A percentile compares a stretch with the other conserved stretches of the same genome.
Evolutionary conservation across 306 rosid genomes (phyloP).

Genomic region (Leucaena leucocephala): DNA sequence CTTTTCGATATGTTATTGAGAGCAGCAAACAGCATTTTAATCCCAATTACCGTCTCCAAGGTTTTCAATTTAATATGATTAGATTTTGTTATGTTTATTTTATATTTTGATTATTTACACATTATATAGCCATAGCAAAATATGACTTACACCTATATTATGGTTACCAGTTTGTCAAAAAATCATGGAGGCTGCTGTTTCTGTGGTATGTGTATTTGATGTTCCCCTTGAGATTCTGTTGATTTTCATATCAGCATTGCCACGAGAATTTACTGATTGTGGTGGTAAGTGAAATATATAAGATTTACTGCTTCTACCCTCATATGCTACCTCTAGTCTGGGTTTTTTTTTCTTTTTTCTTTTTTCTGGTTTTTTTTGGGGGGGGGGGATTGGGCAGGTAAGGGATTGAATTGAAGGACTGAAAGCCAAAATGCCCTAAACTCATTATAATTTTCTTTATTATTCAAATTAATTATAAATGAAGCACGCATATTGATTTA

Average conservation of each 20-base stretch:
- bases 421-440: background rate
- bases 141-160: conserved; percentile 36
- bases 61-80: conserved; percentile 55
- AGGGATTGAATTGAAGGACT: background rate
- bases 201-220: conserved; percentile 69
- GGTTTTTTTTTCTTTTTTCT: background rate
- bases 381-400: background rate
- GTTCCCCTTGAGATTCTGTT: conserved; percentile 68
- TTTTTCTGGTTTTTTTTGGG: background rate
- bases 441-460: conserved; percentile 4
- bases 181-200: conserved; percentile 75
- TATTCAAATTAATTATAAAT: conserved; percentile 12
- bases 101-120: conserved; percentile 31
- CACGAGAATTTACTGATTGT: conserved; percentile 76
- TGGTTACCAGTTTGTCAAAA: conserved; percentile 75
- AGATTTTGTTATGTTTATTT: conserved; percentile 39
- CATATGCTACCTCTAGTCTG: conserved; percentile 24
- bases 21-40: conserved; percentile 96
- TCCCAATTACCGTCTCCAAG: conserved; percentile 89
- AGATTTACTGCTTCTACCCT: conserved; percentile 23
- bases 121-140: conserved; percentile 29
- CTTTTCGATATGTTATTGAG: conserved; percentile 77
- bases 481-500: background rate
- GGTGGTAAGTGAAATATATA: conserved; percentile 63
- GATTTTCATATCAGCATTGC: conserved; percentile 82